Evolutionary conservation across 1,139 yeast species (phyloP).

Genomic region (Zygosaccharomyces pseudobailii): DNA sequence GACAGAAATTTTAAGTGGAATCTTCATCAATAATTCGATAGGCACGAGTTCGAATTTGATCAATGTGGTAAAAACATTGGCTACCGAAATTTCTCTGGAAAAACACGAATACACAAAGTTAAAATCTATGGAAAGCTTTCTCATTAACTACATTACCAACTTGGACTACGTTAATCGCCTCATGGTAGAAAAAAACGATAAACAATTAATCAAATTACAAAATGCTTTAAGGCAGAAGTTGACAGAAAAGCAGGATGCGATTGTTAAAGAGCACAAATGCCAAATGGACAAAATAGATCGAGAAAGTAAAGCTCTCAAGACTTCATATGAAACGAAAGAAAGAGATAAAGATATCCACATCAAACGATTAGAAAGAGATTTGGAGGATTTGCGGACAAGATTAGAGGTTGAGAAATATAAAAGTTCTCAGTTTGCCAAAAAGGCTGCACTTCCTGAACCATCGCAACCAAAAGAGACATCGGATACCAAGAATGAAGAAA

Average conservation of each 20-base stretch:
- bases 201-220: conserved; percentile 13
- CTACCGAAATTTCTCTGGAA: conserved; percentile 45
- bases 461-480: conserved; percentile 3
- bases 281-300: conserved; percentile 26
- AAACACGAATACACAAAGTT: conserved; percentile 43
- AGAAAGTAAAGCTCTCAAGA: conserved; percentile 22
- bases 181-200: conserved; percentile 16
- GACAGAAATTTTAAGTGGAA: conserved; percentile 54
- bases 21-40: conserved; percentile 58
- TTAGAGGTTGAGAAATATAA: conserved; percentile 31
- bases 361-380: conserved; percentile 23
- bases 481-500: conserved; percentile 1
- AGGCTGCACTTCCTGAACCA: conserved; percentile 3
- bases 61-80: conserved; percentile 41
- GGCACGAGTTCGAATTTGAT: conserved; percentile 53
- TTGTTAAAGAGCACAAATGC: conserved; percentile 20
- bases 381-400: conserved; percentile 31
- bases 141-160: conserved; percentile 15
- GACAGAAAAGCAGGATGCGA: conserved; percentile 24
- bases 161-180: conserved; percentile 17
- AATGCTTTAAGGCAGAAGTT: conserved; percentile 12
- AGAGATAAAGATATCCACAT: conserved; percentile 20
- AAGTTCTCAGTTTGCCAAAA: conserved; percentile 20
- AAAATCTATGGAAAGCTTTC: conserved; percentile 38
- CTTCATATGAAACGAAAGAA: conserved; percentile 13